These are phyloP conservation scores for Condylostoma magnum DNA, from an alignment of 169 alveolate genomes.

Conservation along the genomic window DNA sequence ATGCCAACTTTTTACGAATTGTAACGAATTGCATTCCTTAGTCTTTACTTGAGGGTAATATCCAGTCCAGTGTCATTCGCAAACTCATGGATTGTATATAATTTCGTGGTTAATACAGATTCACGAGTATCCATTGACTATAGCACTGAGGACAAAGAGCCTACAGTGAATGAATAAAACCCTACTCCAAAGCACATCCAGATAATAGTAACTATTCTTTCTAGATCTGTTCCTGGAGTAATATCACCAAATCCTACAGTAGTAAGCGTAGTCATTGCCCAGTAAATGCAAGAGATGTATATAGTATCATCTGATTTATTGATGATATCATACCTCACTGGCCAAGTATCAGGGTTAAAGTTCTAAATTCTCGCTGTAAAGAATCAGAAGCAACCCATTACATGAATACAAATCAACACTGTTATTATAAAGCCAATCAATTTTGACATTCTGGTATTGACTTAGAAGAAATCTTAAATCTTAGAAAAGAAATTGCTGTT, in stretches of 20 bases:
- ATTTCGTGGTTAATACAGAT: slow-evolving; percentile 18
- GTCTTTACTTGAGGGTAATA: slow-evolving; percentile 18
- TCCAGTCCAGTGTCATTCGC: slow-evolving; percentile 25
- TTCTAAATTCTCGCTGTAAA: slow-evolving; percentile 53
- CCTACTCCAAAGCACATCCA: slow-evolving; percentile 57
- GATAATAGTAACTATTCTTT: slow-evolving; percentile 34
- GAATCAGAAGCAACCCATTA: slow-evolving; percentile 69
- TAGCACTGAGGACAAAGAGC: slow-evolving; percentile 33
- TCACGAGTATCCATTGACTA: slow-evolving; percentile 24
- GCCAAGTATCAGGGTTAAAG: slow-evolving; percentile 58
- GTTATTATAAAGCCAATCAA: slow-evolving; percentile 30
- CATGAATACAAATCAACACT: slow-evolving; percentile 54
- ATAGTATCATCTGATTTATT: neutral
- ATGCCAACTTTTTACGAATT: slow-evolving; percentile 16
- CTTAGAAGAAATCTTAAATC: neutral
- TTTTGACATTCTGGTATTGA: slow-evolving; percentile 34
- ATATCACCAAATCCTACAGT: slow-evolving; percentile 57
- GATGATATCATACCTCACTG: slow-evolving; percentile 10
- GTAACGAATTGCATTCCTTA: slow-evolving; percentile 27
- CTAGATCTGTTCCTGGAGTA: slow-evolving; percentile 23
- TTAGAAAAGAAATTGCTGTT: neutral
- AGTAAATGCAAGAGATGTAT: slow-evolving; percentile 36
- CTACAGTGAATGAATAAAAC: slow-evolving; percentile 47
- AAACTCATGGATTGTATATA: slow-evolving; percentile 28
- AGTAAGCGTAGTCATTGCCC: slow-evolving; percentile 33